Conservation (phyloP, 2,329 filamentous ascomycete genomes). For the Colletotrichum sp. region DNA sequence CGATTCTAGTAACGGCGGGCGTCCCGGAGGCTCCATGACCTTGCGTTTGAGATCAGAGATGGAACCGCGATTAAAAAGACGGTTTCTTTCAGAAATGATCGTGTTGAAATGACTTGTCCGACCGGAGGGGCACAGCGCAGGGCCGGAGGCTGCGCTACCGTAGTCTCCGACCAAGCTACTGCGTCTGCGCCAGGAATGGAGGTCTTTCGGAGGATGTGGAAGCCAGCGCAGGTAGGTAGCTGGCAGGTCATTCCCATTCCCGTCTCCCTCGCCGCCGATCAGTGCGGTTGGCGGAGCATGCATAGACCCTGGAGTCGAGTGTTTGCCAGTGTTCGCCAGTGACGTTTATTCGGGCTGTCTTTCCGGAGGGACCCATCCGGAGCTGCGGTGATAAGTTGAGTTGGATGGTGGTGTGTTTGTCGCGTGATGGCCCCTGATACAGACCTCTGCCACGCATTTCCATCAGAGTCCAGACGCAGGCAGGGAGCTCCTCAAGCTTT, state of each 20-base stretch:
- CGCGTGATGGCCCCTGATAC: not conserved
- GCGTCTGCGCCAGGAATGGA: not conserved
- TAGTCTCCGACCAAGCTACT: not conserved
- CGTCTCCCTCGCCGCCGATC: not conserved
- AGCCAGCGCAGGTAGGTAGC: not conserved
- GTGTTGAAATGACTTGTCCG: not conserved
- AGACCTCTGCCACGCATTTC: not conserved
- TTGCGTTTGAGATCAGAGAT: not conserved
- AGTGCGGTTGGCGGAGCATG: conserved; percentile 1
- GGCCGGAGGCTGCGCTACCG: not conserved
- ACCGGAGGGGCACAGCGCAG: not conserved
- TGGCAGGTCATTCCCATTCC: not conserved
- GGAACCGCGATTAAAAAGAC: not conserved
- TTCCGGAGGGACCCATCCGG: not conserved
- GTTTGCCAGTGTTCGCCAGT: not conserved
- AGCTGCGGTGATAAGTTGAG: not conserved
- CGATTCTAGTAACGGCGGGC: not conserved
- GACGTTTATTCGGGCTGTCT: not conserved
- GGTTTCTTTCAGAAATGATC: not conserved
- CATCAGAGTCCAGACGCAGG: not conserved
- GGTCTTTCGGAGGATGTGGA: not conserved
- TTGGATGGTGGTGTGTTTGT: not conserved
- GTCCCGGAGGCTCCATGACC: not conserved
- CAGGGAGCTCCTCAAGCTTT: not conserved
- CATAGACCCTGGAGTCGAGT: not conserved